Base-by-base conservation (phyloP, 129 eudicot genomes). In the Flaveria bidentis region DNA sequence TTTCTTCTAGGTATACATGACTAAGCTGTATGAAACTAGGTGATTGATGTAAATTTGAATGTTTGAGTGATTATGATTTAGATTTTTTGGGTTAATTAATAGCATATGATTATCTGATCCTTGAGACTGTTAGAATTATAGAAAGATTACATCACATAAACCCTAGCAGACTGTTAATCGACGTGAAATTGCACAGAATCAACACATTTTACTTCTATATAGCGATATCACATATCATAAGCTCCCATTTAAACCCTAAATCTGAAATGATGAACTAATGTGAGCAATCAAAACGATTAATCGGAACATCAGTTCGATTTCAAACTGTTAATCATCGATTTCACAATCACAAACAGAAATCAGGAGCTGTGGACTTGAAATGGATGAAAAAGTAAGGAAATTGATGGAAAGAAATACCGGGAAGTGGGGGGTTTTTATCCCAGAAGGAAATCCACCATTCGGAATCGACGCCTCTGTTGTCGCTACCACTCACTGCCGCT, bases 371-470 rank as follows among this genome's bases (percentile, higher is more conserved):
- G 4, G 14, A 14, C 9, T 78, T 45, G 1, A 9, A 26, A 64
- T 15, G 1, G 1, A 14, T 14, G 42, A 28, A 26, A 77, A 45
- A 28, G 22, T 45, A 51, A 52, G 9, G 71, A 22, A 47, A 16
- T 20, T 25, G 51, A 9, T 11, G 2, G 20, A 18, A 28, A 73
- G 2, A 62, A 33, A 50, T 71, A 94, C 96, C 93, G 51, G 83
- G 79, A 78, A 44, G 3, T n/a, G 88, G 73, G 30, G 89, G 81
- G 63, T 92, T 89, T 80, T 87, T 95, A 20, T 80, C 89, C 94
- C 96, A 87, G 78, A 95, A 95, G 14, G 79, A 62, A 79, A 82
- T 91, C 97, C 99, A 95, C 97, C 99, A 95, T 5, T 95, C 99
- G 2, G 92, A 81, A 69, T 95, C 99, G 71, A 82, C 63, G 20